phyloP scores from a whole-genome alignment of 2,329 filamentous ascomycete genomes.

The Penicillium sp. region DNA sequence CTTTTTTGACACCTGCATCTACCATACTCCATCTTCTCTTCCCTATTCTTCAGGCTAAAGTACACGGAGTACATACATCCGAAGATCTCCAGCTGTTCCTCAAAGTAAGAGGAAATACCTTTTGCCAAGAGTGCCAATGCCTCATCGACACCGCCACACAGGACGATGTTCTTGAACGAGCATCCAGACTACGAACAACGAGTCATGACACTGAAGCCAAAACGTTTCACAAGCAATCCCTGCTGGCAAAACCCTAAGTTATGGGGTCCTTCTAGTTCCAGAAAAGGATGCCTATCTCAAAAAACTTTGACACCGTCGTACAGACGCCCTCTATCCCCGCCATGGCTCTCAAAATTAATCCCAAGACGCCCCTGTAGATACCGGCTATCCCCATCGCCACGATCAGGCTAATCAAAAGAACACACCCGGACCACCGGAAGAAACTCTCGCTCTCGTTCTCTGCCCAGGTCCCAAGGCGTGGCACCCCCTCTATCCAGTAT shows the following conservation, averaged over 20 bases:
- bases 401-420: not conserved
- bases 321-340: not conserved
- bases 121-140: not conserved
- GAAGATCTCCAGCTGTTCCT: not conserved
- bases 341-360: not conserved
- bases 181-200: not conserved
- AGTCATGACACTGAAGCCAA: slow-evolving; percentile 17
- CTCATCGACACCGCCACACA: not conserved
- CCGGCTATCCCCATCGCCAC: not conserved
- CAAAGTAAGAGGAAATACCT: not conserved
- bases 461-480: not conserved
- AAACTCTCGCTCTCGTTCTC: not conserved
- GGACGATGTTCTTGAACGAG: not conserved
- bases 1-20: not conserved
- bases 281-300: not conserved
- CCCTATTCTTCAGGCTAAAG: not conserved
- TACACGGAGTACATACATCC: not conserved
- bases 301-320: slow-evolving; percentile 13
- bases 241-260: slow-evolving; percentile 23
- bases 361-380: not conserved
- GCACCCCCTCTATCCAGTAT: not conserved
- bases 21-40: not conserved
- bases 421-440: not conserved
- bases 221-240: slow-evolving; percentile 18
- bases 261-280: slow-evolving; percentile 19